Evolutionary conservation across 495 filamentous ascomycete species (phyloP).

Genomic region (Saxispiralis lemnorum): DNA sequence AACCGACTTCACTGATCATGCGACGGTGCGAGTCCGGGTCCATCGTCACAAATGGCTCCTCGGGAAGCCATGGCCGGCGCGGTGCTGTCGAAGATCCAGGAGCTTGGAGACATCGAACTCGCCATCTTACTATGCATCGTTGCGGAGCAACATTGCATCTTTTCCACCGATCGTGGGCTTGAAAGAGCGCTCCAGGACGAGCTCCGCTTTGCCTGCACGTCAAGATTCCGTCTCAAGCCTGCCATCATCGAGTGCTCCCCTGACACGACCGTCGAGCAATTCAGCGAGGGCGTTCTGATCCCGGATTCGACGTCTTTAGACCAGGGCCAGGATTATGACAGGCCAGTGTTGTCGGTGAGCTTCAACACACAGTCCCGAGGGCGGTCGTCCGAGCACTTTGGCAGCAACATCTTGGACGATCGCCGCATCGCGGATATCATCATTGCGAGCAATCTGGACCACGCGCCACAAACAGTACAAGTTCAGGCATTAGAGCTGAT

Average conservation of each 20-base stretch:
- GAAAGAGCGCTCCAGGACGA: conserved; percentile 21
- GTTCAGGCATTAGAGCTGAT: conserved; percentile 76
- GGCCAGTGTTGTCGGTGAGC: not conserved
- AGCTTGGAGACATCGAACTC: conserved; percentile 74
- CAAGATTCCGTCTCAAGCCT: conserved; percentile 52
- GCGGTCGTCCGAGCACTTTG: conserved; percentile 11
- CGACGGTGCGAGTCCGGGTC: no score
- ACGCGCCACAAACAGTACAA: conserved; percentile 54
- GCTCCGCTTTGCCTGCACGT: conserved; percentile 37
- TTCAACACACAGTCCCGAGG: conserved; percentile 2
- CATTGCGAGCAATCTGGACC: conserved; percentile 62
- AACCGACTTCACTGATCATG: no score
- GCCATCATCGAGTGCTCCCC: conserved; percentile 52
- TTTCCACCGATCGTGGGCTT: conserved; percentile 47
- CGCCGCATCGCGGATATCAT: conserved; percentile 57
- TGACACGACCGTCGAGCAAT: conserved; percentile 60
- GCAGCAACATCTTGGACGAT: conserved; percentile 23
- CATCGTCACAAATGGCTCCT: no score
- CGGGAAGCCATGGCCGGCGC: conserved; percentile 1
- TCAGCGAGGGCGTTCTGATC: conserved; percentile 50
- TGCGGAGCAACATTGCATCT: conserved; percentile 69
- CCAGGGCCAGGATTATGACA: not conserved
- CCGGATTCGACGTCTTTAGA: conserved; percentile 6
- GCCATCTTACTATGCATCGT: conserved; percentile 65
- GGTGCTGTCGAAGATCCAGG: conserved; percentile 39